These are phyloP conservation scores for Leishmania lainsoni DNA, from an alignment of 208 protist genomes.

Conservation along the genomic window DNA sequence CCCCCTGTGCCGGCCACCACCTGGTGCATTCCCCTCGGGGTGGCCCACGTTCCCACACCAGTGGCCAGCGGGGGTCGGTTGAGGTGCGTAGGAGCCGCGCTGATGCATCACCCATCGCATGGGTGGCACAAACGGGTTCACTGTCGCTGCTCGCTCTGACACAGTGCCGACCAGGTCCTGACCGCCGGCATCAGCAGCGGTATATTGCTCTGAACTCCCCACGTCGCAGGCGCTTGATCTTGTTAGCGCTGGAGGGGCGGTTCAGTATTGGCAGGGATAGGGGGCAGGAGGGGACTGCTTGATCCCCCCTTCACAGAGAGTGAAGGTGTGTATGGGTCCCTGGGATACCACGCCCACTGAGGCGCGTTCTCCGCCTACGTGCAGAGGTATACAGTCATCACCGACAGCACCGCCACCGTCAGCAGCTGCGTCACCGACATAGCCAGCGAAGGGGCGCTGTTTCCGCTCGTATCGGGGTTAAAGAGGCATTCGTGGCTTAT, in stretches of 20 bases:
- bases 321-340: background rate
- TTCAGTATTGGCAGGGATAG: no score
- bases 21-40: background rate
- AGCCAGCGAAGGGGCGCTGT: background rate
- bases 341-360: background rate
- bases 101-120: no score
- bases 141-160: no score
- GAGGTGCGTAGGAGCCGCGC: background rate
- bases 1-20: no score
- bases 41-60: background rate
- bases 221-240: no score
- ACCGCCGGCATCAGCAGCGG: no score
- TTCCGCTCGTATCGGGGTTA: background rate
- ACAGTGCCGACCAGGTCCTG: no score
- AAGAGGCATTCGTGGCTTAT: constrained; percentile 21
- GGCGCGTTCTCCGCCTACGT: background rate
- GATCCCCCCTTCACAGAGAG: background rate
- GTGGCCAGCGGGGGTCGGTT: background rate
- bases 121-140: no score
- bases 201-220: no score
- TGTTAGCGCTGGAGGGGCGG: no score
- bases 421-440: background rate
- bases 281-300: background rate
- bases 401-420: background rate
- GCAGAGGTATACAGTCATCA: background rate